Evolutionary conservation across 768 basidiomycete species (phyloP), one percentile per base, ranked within the genome.

Genomic region (Leccinum fibrillosum): DNA sequence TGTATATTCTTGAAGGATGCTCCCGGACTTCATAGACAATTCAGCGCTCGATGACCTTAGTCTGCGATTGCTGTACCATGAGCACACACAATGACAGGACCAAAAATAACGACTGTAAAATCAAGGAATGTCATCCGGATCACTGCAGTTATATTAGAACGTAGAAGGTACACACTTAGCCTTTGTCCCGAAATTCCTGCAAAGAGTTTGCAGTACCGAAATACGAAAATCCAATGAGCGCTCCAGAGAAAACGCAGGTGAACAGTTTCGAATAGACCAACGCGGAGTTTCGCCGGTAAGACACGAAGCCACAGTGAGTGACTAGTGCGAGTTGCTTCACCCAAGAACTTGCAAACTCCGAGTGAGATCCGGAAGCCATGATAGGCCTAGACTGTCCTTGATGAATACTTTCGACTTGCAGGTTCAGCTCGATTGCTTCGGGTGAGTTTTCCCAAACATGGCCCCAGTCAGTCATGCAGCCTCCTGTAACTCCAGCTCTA

Each of bases 11-110:
- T 49, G 82, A 83, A 0, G 86, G 82, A 4, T 82, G 76, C 69
- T 89, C 86, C 37, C 86, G 80, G 52, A 85, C 77, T 62, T 86
- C 83, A 60, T 86, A 88, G 35, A 89, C 72, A 5, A 69, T 75
- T 25, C 86, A 80, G 62, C 79, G 78, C 9, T 73, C 70, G 53
- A 88, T 77, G 72, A 82, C 86, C 35, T 79, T 80, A 9, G 81
- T 75, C 65, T 86, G 85, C 1, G 86, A 72, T 65, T 88, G 85
- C 62, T 85, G 82, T 3, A 80, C 75, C 28, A 86, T 71, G 3
- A 83, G 77, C 1, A 80, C 77, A 66, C 64, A 55, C 25, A 71
- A 45, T 53, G 82, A 75, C 9, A 76, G 76, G 4, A 71, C 71
- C 77, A 85, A 79, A 69, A 80, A 83, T 45, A 84, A 77, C 0